Percentiles rank a stretch among this genome's conserved stretches.
phyloP scores from a whole-genome alignment of 495 filamentous ascomycete genomes.

The Penicillium flavigenum region DNA sequence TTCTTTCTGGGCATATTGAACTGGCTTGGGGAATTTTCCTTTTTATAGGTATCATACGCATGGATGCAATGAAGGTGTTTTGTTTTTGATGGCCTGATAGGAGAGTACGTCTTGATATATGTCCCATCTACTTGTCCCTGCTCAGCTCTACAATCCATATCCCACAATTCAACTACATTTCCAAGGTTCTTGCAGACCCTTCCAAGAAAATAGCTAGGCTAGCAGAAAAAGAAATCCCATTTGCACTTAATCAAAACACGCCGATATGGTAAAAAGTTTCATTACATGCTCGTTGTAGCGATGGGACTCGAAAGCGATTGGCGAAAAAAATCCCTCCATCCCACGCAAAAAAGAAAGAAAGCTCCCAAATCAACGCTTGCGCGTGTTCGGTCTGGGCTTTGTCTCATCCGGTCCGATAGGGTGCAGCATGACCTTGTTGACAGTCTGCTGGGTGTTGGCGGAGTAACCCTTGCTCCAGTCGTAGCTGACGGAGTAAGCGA shows the following conservation, averaged over 20 bases:
- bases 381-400: slow-evolving; percentile 69
- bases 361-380: slow-evolving; percentile 60
- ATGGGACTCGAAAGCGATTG: slow-evolving; percentile 14
- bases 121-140: not conserved
- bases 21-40: not conserved
- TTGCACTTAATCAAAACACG: slow-evolving; percentile 27
- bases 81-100: not conserved
- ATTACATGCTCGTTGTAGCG: slow-evolving; percentile 36
- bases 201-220: slow-evolving; percentile 3
- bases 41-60: slow-evolving; percentile 4
- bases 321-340: slow-evolving; percentile 7
- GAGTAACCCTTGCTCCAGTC: slow-evolving; percentile 93
- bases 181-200: not conserved
- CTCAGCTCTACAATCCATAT: not conserved
- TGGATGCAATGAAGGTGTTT: slow-evolving; percentile 12
- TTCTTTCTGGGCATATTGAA: slow-evolving; percentile 4
- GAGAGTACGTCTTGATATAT: not conserved
- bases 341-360: slow-evolving; percentile 7
- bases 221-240: slow-evolving; percentile 19
- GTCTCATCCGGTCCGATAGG: slow-evolving; percentile 73
- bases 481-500: slow-evolving; percentile 89
- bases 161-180: not conserved
- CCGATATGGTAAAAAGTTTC: slow-evolving; percentile 28
- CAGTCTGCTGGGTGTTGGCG: slow-evolving; percentile 63
- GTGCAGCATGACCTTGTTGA: slow-evolving; percentile 87